Conservation (phyloP, 305 asterid genomes). For the Solanum hybrid region DNA sequence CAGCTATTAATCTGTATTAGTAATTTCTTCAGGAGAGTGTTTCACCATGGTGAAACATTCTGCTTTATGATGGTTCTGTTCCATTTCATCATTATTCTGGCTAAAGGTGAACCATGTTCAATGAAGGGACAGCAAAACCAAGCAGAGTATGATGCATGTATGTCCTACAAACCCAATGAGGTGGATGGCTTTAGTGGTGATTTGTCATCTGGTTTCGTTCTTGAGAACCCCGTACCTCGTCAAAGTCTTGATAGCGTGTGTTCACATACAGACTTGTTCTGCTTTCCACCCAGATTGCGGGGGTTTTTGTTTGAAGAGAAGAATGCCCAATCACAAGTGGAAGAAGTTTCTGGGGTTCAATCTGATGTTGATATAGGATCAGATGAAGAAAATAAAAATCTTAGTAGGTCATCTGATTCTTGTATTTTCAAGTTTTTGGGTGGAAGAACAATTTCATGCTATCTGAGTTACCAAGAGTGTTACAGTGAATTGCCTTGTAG, state of each 20-base stretch:
- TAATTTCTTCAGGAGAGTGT: constrained; percentile 27
- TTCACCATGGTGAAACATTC: constrained; percentile 28
- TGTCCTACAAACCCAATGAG: constrained; percentile 17
- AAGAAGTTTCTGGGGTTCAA: constrained; percentile 26
- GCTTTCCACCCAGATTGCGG: constrained; percentile 74
- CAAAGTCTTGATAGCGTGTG: constrained; percentile 32
- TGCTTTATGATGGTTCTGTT: constrained; percentile 30
- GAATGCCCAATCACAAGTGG: constrained; percentile 19
- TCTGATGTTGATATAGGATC: constrained; percentile 20
- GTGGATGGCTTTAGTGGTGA: constrained; percentile 24
- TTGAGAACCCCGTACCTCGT: constrained; percentile 18
- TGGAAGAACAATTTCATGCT: constrained; percentile 50
- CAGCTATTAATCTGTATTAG: constrained; percentile 2
- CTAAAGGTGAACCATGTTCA: constrained; percentile 34
- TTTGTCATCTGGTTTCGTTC: constrained; percentile 19
- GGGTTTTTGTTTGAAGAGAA: constrained; percentile 23
- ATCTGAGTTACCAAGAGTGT: constrained; percentile 31
- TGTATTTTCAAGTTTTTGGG: constrained; percentile 36
- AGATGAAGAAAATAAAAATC: constrained; percentile 23
- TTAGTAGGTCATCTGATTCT: constrained; percentile 29
- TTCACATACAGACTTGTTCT: constrained; percentile 40
- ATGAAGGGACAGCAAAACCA: constrained; percentile 22
- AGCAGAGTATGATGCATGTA: constrained; percentile 31
- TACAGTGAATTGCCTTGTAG: constrained; percentile 15
- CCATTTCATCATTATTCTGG: constrained; percentile 24